A percentile compares a stretch with the other conserved stretches of the same genome.
Evolutionary conservation across 192 early-diverging fungal species (phyloP).

Genomic region (Spizellomyces punctatus): DNA sequence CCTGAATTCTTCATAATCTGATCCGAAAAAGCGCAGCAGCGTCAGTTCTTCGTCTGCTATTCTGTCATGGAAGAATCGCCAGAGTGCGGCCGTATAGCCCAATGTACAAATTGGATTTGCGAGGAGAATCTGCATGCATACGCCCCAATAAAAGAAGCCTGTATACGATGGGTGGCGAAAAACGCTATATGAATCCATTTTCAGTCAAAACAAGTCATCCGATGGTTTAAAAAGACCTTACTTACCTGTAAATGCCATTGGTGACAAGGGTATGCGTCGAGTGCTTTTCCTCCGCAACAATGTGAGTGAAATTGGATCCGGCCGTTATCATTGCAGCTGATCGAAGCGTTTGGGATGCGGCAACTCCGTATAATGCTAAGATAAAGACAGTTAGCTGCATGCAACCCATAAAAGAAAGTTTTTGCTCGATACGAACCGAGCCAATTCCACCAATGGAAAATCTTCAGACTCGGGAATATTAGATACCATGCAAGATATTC

Average conservation of each 20-base stretch:
- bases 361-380: conserved; percentile 60
- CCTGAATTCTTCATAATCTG: conserved; percentile 72
- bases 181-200: conserved; percentile 38
- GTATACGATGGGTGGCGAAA: conserved; percentile 95
- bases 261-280: conserved; percentile 79
- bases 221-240: conserved; percentile 7
- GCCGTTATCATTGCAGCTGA: conserved; percentile 91
- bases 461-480: conserved; percentile 63
- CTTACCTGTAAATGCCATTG: conserved; percentile 82
- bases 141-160: conserved; percentile 91
- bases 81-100: conserved; percentile 65
- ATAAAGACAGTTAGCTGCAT: not conserved
- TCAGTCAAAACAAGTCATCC: no score
- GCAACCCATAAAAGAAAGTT: not conserved
- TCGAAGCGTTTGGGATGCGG: conserved; percentile 75
- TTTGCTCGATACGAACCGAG: conserved; percentile 37
- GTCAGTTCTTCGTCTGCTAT: conserved; percentile 79
- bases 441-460: conserved; percentile 32
- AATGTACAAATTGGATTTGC: conserved; percentile 78
- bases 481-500: conserved; percentile 73
- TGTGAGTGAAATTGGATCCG: conserved; percentile 77
- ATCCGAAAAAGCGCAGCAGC: conserved; percentile 80
- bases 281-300: conserved; percentile 71
- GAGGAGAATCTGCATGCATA: conserved; percentile 76
- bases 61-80: conserved; percentile 76